These are phyloP conservation scores for Fusarium brachygibbosum DNA, from an alignment of 2,329 filamentous ascomycete species.

Conservation along the genomic window DNA sequence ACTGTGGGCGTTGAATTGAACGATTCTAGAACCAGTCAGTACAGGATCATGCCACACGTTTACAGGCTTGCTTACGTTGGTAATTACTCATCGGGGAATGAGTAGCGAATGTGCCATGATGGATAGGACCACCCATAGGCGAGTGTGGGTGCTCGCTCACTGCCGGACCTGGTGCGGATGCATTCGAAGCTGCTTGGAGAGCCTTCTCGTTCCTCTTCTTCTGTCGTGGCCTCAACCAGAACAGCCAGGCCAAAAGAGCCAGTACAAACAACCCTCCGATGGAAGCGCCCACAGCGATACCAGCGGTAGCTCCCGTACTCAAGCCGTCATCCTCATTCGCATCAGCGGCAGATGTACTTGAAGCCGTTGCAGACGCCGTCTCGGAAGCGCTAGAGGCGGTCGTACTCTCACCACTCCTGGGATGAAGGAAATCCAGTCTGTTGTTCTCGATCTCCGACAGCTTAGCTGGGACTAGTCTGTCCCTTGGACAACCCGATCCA, in stretches of 20 bases:
- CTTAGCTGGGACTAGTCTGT: constrained; percentile 29
- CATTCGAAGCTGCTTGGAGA: not conserved
- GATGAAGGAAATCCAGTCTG: constrained; percentile 34
- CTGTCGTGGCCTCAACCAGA: constrained; percentile 44
- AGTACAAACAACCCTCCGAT: constrained; percentile 32
- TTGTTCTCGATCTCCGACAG: constrained; percentile 31
- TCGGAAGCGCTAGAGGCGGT: constrained; percentile 13
- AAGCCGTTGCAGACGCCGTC: constrained; percentile 17
- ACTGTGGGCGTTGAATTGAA: constrained; percentile 31
- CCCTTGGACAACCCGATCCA: constrained; percentile 24
- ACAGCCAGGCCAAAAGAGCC: constrained; percentile 37
- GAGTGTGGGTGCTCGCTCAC: constrained; percentile 26
- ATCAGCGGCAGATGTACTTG: constrained; percentile 12
- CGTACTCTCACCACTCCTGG: constrained; percentile 7
- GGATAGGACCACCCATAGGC: constrained; percentile 14
- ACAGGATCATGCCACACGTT: not conserved
- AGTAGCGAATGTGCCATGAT: constrained; percentile 11
- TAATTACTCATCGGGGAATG: constrained; percentile 44
- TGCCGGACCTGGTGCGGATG: constrained; percentile 21
- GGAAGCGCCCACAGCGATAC: constrained; percentile 40
- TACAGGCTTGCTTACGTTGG: constrained; percentile 35
- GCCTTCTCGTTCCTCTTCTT: constrained; percentile 29
- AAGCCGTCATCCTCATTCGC: constrained; percentile 19
- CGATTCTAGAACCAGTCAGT: constrained; percentile 37
- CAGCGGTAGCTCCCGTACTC: constrained; percentile 41